These are phyloP conservation scores for Pichia sp. DNA, from an alignment of 1,139 yeast species.

Conservation along the genomic window DNA sequence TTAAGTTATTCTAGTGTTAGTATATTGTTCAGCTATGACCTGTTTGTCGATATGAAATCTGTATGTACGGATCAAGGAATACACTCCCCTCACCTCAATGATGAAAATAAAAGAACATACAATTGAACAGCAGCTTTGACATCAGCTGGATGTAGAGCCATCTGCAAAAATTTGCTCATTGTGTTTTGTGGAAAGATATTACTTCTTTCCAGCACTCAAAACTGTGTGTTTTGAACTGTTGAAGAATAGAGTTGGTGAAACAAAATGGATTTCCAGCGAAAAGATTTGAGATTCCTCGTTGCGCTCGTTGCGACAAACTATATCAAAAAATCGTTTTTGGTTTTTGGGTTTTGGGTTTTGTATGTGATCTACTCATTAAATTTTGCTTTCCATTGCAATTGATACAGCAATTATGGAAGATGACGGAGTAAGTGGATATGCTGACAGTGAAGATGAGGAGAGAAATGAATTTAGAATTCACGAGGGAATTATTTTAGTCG, in stretches of 20 bases:
- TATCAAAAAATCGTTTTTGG: neutral
- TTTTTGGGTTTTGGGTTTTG: neutral
- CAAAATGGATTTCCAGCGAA: neutral
- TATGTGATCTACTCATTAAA: too few relatives aligned
- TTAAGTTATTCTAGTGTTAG: neutral
- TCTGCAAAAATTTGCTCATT: slow-evolving; percentile 41
- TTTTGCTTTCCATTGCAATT: too few relatives aligned
- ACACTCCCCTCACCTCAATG: neutral
- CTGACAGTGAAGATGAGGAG: slow-evolving; percentile 10
- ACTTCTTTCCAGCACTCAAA: neutral
- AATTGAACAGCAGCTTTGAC: slow-evolving; percentile 60
- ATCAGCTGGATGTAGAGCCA: slow-evolving; percentile 67
- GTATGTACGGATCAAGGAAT: too few relatives aligned
- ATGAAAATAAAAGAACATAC: slow-evolving; percentile 25
- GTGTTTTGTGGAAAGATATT: neutral
- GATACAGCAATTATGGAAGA: neutral
- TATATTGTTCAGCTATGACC: neutral
- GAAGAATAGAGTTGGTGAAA: neutral
- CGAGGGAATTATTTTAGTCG: slow-evolving; percentile 58
- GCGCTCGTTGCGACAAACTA: slow-evolving; percentile 1
- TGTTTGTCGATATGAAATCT: too few relatives aligned
- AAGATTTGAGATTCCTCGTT: neutral
- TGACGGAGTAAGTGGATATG: neutral
- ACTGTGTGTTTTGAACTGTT: neutral
- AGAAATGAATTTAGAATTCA: slow-evolving; percentile 44